Percentiles rank a stretch among this genome's conserved stretches.
These are phyloP conservation scores for Globisporangium canariense DNA, from an alignment of 352 stramenopile genomes.

Conservation along the genomic window DNA sequence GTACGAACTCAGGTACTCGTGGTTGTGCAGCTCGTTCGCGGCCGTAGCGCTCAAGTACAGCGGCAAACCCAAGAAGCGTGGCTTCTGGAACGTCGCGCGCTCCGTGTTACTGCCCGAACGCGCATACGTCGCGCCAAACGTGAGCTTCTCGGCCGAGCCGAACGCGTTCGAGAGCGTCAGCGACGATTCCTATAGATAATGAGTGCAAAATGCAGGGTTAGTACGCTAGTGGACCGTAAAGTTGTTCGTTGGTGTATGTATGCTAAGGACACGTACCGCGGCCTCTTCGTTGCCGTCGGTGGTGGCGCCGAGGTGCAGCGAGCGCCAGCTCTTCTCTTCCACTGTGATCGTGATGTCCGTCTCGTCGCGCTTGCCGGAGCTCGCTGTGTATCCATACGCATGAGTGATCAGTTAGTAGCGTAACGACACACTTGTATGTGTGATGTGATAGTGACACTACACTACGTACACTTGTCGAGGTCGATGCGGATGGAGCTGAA, in stretches of 20 bases:
- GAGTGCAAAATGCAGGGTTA: background rate
- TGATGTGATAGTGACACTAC: background rate
- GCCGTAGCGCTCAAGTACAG: conserved; percentile 73
- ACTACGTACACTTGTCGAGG: conserved; percentile 58
- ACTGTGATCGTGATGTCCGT: conserved; percentile 87
- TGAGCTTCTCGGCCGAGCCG: conserved; percentile 82
- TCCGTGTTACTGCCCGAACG: conserved; percentile 85
- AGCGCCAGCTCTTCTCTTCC: conserved; percentile 84
- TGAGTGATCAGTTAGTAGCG: background rate
- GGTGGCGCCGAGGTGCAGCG: conserved; percentile 78
- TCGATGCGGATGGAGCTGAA: conserved; percentile 83
- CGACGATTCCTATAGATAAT: conserved; percentile 59
- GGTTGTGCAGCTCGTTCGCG: conserved; percentile 84
- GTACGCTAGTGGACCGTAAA: background rate
- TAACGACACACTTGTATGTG: background rate
- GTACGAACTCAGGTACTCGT: conserved; percentile 87
- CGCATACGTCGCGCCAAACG: conserved; percentile 73
- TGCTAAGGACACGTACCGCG: conserved; percentile 30
- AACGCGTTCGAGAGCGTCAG: conserved; percentile 82
- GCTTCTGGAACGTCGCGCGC: conserved; percentile 83
- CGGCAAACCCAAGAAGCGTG: conserved; percentile 79
- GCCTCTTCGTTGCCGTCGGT: conserved; percentile 85
- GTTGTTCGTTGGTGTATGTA: too few relatives aligned
- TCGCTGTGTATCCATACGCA: conserved; percentile 31
- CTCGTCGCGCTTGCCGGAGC: conserved; percentile 64